A percentile compares a stretch with the other conserved stretches of the same genome.
Evolutionary conservation across 2,329 filamentous ascomycete species (phyloP).

Genomic region (Paraphoma chrysanthemicola): DNA sequence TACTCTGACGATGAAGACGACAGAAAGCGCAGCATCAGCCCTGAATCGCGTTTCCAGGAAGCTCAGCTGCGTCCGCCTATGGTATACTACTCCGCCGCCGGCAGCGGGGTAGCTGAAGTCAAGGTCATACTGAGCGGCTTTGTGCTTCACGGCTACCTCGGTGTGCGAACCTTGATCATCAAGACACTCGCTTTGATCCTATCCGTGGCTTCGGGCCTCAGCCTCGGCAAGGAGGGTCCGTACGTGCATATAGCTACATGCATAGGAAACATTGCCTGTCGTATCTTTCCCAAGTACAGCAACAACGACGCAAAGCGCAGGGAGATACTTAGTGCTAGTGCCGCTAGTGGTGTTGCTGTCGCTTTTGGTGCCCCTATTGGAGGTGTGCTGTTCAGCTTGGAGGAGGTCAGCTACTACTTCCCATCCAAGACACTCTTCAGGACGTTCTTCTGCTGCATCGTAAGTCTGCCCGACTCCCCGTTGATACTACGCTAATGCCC

Average conservation of each 20-base stretch:
- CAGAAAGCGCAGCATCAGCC: slow-evolving; percentile 50
- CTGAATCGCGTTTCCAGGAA: slow-evolving; percentile 49
- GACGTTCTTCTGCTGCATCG: slow-evolving; percentile 98
- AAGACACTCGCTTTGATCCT: slow-evolving; percentile 85
- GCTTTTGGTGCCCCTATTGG: slow-evolving; percentile 92
- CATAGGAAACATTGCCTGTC: slow-evolving; percentile 92
- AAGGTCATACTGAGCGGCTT: slow-evolving; percentile 98
- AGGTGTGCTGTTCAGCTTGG: slow-evolving; percentile 89
- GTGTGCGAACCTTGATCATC: slow-evolving; percentile 82
- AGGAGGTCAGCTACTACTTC: slow-evolving; percentile 98
- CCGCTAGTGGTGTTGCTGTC: slow-evolving; percentile 89
- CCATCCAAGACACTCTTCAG: slow-evolving; percentile 96
- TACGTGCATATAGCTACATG: slow-evolving; percentile 98
- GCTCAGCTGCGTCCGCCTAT: slow-evolving; percentile 67
- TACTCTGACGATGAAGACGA: slow-evolving; percentile 54
- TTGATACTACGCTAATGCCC: slow-evolving; percentile 12
- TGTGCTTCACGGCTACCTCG: slow-evolving; percentile 93
- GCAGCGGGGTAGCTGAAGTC: slow-evolving; percentile 95
- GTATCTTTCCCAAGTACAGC: slow-evolving; percentile 93
- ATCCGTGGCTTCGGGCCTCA: slow-evolving; percentile 90
- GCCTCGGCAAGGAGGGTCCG: slow-evolving; percentile 91
- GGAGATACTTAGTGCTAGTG: slow-evolving; percentile 91
- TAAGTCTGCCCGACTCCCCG: slow-evolving; percentile 45
- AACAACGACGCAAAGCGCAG: slow-evolving; percentile 92
- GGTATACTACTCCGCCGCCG: slow-evolving; percentile 94